Evolutionary conservation across 176 grass and related monocot species (phyloP).

Genomic region (Ensete ventricosum): DNA sequence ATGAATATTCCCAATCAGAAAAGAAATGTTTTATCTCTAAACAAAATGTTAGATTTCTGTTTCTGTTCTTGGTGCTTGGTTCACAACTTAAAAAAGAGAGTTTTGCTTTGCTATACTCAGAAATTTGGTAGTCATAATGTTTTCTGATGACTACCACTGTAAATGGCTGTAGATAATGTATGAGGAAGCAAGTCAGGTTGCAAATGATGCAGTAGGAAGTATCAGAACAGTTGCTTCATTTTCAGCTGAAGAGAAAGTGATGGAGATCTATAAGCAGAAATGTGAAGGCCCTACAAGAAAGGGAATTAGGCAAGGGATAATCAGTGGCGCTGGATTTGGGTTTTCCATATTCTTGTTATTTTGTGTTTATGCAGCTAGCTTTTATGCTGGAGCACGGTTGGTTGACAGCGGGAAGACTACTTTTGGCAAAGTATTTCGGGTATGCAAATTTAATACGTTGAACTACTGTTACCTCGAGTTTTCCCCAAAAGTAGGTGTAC

Average conservation of each 20-base stretch:
- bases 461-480: not conserved
- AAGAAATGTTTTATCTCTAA: too few species aligned
- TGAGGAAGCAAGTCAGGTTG: conserved; percentile 88
- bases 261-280: conserved; percentile 80
- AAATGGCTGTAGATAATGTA: conserved; percentile 66
- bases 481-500: not conserved
- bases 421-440: conserved; percentile 89
- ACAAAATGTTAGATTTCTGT: too few species aligned
- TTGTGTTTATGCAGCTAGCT: conserved; percentile 80
- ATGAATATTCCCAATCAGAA: too few species aligned
- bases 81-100: too few species aligned
- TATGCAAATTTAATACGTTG: conserved; percentile 15
- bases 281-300: conserved; percentile 77
- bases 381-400: conserved; percentile 89
- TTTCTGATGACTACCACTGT: not conserved
- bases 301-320: conserved; percentile 74
- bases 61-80: too few species aligned
- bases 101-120: too few species aligned
- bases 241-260: conserved; percentile 81
- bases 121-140: too few species aligned
- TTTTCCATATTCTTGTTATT: conserved; percentile 93
- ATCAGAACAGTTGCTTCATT: conserved; percentile 89
- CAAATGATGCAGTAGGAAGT: conserved; percentile 84
- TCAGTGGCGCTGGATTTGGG: conserved; percentile 77
- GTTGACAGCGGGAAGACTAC: conserved; percentile 71